These are phyloP conservation scores for Juglanconis oblonga DNA, from an alignment of 2,329 filamentous ascomycete genomes.

Conservation along the genomic window DNA sequence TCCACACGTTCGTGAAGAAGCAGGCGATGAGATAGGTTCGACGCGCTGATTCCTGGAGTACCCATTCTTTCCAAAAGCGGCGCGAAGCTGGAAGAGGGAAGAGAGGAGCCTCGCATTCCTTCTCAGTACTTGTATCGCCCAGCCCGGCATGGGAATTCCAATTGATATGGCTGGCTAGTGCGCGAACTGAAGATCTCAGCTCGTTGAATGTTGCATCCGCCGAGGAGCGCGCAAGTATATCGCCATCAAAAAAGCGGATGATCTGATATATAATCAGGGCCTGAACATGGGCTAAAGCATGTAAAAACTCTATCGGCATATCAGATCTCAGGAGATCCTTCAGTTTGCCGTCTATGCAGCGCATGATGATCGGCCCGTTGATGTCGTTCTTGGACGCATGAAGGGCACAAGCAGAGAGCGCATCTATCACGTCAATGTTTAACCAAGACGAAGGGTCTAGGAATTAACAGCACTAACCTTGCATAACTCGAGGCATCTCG, in stretches of 20 bases:
- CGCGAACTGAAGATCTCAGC: constrained; percentile 32
- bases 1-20: constrained; percentile 41
- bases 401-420: constrained; percentile 50
- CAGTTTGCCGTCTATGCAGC: constrained; percentile 43
- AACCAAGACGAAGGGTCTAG: background rate
- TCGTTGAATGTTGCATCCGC: constrained; percentile 28
- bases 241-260: constrained; percentile 43
- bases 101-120: constrained; percentile 3
- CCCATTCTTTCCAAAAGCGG: constrained; percentile 48
- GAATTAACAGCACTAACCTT: constrained; percentile 33
- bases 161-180: constrained; percentile 30
- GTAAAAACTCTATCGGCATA: constrained; percentile 26
- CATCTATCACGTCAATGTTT: constrained; percentile 36
- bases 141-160: constrained; percentile 25
- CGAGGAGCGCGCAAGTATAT: constrained; percentile 31
- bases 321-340: constrained; percentile 39
- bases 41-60: constrained; percentile 51
- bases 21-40: constrained; percentile 45
- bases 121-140: constrained; percentile 23
- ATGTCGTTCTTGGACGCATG: constrained; percentile 46
- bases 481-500: constrained; percentile 47
- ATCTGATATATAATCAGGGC: constrained; percentile 44
- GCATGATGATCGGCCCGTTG: constrained; percentile 47
- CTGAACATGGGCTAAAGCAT: constrained; percentile 36
- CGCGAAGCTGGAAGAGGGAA: constrained; percentile 38